Base-by-base conservation (phyloP, 192 early-diverging fungal species). In the Polychytrium aggregatum region DNA sequence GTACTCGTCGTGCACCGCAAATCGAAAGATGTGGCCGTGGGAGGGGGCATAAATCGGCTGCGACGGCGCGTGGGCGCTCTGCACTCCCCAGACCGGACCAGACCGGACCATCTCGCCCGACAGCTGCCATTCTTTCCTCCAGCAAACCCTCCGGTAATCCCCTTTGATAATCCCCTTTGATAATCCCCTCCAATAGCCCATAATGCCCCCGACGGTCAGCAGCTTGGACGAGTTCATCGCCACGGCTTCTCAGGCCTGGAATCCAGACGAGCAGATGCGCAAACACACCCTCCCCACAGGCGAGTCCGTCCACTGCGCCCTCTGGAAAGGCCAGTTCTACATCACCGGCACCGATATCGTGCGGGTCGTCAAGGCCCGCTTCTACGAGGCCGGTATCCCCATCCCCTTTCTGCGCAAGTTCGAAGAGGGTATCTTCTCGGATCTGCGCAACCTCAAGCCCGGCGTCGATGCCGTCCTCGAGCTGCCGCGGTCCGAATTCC, bases 281-380 rank as follows among this genome's bases (percentile, higher is more conserved):
- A 72, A 74, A 27, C 81, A 76, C 53, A 37, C 63, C 37, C 67
- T 98, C 26, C 83, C 85, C 0, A 87, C 85, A 48, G 89, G 87
- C 45, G 92, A 98, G 61, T 65, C 60, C 41, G 77, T 98, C 50
- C 88, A 91, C 2, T 98, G 95, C 66, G 82, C 96, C 13, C 68
- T 88, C 21, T 95, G 88, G 88, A 90, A 93, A 62, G 76, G 86
- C 53, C 78, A 84, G 20, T 96, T 87, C 56, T 83, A 92, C 64
- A 91, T 98, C 36, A 96, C 95, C 1, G 90, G 91, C 13, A 96
- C 92, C 1, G 95, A 98, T 62, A 96, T 98, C 56, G 87, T 96
- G 25, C 73, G 89, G 24, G 81, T 83, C 0, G 76, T 98, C 1
- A 78, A 85, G 34, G 92, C 86, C 57, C 86, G 95, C 21, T 96